Evolutionary conservation across 768 basidiomycete species (phyloP), one percentile per base, ranked within the genome.

Genomic region (Suillus variegatus): DNA sequence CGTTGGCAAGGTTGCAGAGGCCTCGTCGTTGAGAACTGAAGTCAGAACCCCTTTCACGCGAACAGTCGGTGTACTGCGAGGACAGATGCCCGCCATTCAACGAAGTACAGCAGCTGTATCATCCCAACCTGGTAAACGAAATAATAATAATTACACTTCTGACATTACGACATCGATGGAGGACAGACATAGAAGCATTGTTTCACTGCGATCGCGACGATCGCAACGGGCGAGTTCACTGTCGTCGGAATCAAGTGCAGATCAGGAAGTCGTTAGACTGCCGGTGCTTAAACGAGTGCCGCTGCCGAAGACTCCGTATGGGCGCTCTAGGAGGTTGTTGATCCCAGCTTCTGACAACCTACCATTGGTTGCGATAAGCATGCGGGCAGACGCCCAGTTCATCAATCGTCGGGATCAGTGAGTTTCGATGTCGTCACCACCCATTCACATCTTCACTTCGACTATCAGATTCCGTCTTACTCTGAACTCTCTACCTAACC

Each of bases 361-460:
- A 52, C 81, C 82, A 13, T 66, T 82, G 56, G 74, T 77, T 54
- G 80, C 82, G 40, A 73, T 85, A 62, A 82, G 82, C 35, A 84
- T 84, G 84, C 73, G 80, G 49, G 78, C 76, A 41, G 81, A 84
- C 63, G 71, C 77, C n/a, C 80, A 85, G 60, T 82, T 82, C 67
- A 79, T 82, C 64, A 64, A 80, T 61, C 73, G 73, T 49, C 69
- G 65, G 40, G 68, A 73, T 66, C 75, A 76, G 78, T 73, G 70
- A 68, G 71, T 70, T 62, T 46, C 52, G 25, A 57, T 47, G 51
- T 58, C 56, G 38, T 35, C 32, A 54, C 60, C 32, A 28, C 63
- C 55, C 28, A 60, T 60, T 61, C 28, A 62, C 46, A 64, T 69
- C 56, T 72, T 58, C 71, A 70, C 40, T 28, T 20, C 41, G 7